Percentiles rank a stretch among this genome's conserved stretches.
These are phyloP conservation scores for Vitis labrusca DNA, from an alignment of 164 flowering plant species.

Conservation along the genomic window DNA sequence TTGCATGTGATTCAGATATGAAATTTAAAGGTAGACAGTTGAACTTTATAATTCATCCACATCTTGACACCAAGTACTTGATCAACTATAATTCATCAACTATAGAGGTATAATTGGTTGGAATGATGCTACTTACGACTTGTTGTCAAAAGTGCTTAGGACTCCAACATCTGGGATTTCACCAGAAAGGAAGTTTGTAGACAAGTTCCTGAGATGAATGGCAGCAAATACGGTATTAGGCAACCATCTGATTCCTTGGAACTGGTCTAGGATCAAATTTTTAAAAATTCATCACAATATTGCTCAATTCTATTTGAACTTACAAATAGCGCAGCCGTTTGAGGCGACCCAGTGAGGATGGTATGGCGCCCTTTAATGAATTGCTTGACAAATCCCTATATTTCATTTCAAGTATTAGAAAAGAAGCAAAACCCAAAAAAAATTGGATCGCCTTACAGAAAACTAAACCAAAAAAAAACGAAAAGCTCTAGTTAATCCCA, in stretches of 20 bases:
- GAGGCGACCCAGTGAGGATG: conserved; percentile 79
- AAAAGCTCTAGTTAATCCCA: too few species aligned
- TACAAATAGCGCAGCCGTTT: conserved; percentile 62
- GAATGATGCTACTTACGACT: conserved; percentile 59
- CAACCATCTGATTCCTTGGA: too few species aligned
- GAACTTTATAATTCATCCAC: too few species aligned
- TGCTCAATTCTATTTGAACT: conserved; percentile 24
- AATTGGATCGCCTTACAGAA: background rate
- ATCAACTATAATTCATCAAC: too few species aligned
- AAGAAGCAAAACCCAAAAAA: background rate
- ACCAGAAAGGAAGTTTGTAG: conserved; percentile 87
- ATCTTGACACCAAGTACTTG: too few species aligned
- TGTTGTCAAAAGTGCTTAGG: conserved; percentile 59
- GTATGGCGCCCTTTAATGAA: conserved; percentile 79
- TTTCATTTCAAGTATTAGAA: background rate
- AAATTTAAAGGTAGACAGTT: too few species aligned
- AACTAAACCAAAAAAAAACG: too few species aligned
- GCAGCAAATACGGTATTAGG: background rate
- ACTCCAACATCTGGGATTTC: conserved; percentile 87
- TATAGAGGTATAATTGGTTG: background rate
- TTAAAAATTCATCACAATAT: too few species aligned
- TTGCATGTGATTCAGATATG: too few species aligned
- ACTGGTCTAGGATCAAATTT: too few species aligned
- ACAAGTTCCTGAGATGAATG: conserved; percentile 64
- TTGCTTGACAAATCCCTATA: conserved; percentile 95